Base-by-base conservation (phyloP, 768 basidiomycete genomes). In the Trichaptum fuscoviolaceum region DNA sequence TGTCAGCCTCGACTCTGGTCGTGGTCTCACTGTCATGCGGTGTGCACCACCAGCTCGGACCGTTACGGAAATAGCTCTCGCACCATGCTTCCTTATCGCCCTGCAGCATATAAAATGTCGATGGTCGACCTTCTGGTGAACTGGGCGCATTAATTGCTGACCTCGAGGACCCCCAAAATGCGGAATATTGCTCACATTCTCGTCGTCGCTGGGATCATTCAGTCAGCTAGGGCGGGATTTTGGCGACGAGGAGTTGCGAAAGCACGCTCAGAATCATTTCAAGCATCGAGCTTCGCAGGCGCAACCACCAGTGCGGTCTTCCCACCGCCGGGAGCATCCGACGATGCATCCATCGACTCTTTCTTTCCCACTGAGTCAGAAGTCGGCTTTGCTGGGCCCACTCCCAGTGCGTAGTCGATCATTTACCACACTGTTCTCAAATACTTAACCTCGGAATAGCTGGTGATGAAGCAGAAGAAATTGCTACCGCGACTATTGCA, bases 351-450 rank as follows among this genome's bases (percentile, higher is more conserved):
- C 17, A 58, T 75, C 63, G 73, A 74, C 61, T 63, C 77, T 20
- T 74, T 77, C 69, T 85, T 85, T 66, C 81, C 82, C 0, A 76
- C 78, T 67, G 78, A 71, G 15, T 72, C 74, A 15, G 72, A 80
- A 58, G 80, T 85, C 10, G 83, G 82, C n/a, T 80, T 79, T 67
- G 65, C 80, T 26, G 84, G 83, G 4, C 76, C 84, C 18, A 84
- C 83, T 2, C 80, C 82, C 0, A 84, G 83, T 83, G 69, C 65
- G 78, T 72, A 9, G 26, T 35, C 20, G 65, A 0, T 61, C 66
- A n/a, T 64, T 27, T 35, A 23, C 27, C 2, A 15, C 42, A 52
- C 15, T 15, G 10, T 25, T 9, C 25, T 26, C 30, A 42, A n/a
- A 20, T 3, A 65, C 42, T 27, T 59, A 70, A 70, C 18, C 52